Evolutionary conservation across 805 yeast species (phyloP), one percentile per base, ranked within the genome.

Genomic region (Yarrowia hollandica): DNA sequence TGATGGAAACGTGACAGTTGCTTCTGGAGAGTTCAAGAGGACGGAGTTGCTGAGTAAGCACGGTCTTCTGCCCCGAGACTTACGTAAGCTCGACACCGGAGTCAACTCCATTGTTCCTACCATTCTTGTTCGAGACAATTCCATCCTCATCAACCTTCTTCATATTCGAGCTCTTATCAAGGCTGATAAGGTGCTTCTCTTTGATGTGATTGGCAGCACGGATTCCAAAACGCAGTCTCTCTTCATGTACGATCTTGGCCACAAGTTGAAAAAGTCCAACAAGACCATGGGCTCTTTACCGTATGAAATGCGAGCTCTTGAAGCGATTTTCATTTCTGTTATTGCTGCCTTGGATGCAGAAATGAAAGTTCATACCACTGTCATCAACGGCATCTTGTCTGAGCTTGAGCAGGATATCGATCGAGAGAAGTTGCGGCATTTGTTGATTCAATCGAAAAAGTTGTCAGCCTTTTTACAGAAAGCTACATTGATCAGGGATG

Each of bases 151-250:
- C 50, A 91, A 90, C 68, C 72, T 94, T 67, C 74, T 94, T 34
- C 94, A 91, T 69, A 90, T 94, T 52, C 86, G 94, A 64, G 98
- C 97, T 1, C 77, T 94, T 46, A 82, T 94, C n/a, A 88, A 86
- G 66, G 79, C 82, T 38, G 89, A 92, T 66, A 75, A 79, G 63
- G 95, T 94, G 9, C 79, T 88, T 73, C 79, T 94, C 0, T 94
- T 94, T 71, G 98, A 94, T 67, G 84, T 89, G 12, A 76, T 84
- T 23, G 81, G 81, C 42, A 67, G 76, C 2, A 78, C 81, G n/a
- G 79, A 81, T 28, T 84, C 90, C 3, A 77, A 82, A 42, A 79
- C 85, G 39, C 79, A 88, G 64, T 82, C 90, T n/a, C 74, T 88
- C 41, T 87, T 90, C 73, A 82, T 89, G 79, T 85, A 85, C 67